A percentile compares a stretch with the other conserved stretches of the same genome.
Conservation (phyloP, 768 basidiomycete genomes). For the Lactarius hatsudake region DNA sequence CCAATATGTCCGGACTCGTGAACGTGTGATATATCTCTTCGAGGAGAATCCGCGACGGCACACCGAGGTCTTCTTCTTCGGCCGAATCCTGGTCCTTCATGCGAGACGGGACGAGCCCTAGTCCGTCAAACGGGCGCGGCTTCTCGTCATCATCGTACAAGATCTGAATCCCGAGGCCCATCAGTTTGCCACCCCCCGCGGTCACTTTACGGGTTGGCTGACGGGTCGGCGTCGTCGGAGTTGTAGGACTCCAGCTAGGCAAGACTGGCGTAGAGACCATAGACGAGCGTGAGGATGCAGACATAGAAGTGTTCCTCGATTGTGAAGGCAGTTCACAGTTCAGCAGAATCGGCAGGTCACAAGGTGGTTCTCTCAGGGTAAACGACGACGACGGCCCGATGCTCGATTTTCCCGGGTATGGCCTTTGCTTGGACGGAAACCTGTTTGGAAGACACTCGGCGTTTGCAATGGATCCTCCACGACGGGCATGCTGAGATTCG, state of each 20-base stretch:
- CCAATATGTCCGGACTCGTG: constrained; percentile 17
- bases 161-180: constrained; percentile 27
- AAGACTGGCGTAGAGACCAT: constrained; percentile 22
- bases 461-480: neutral
- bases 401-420: neutral
- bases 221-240: constrained; percentile 23
- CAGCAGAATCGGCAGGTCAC: constrained; percentile 22
- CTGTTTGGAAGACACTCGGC: neutral
- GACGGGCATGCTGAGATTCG: neutral
- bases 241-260: constrained; percentile 14
- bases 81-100: constrained; percentile 17
- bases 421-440: neutral
- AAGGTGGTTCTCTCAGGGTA: constrained; percentile 11
- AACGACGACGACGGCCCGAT: constrained; percentile 22
- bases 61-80: constrained; percentile 21
- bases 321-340: constrained; percentile 18
- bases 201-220: constrained; percentile 18
- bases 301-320: constrained; percentile 20
- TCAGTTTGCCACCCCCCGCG: constrained; percentile 4
- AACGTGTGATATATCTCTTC: constrained; percentile 28
- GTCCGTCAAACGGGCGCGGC: constrained; percentile 24
- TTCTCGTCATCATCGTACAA: constrained; percentile 13
- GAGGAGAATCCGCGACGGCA: constrained; percentile 28
- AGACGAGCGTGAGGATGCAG: constrained; percentile 24
- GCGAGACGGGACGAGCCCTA: constrained; percentile 22